Evolutionary conservation across 2,329 filamentous ascomycete species (phyloP), one percentile per base, ranked within the genome.

Genomic region (Spiromastix sp.): DNA sequence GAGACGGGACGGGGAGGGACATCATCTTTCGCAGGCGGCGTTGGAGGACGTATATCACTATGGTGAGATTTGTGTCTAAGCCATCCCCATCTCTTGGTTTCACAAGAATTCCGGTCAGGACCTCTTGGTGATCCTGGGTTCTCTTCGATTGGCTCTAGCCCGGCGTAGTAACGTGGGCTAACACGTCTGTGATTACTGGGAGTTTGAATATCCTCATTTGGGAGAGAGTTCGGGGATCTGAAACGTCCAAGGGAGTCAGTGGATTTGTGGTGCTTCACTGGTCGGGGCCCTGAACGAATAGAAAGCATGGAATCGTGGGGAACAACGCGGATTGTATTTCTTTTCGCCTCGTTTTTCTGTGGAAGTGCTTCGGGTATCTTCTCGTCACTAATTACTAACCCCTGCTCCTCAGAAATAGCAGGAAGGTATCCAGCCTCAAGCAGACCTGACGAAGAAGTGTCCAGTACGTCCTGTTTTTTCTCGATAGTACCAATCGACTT

Each of bases 311-410:
- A 67, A 22, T 68, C 70, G 7, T 66, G 63, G 18, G 69, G 63
- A 2, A 79, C 72, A 43, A 78, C 57, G 9, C 75, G 66, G 28
- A 79, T 72, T 0, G 73, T 77, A 19, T 61, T 55, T 37, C 50
- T 59, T 8, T 46, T 47, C 34, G 59, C 48, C 13, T 34, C 41
- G 26, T 34, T 40, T 27, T 30, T 29, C n/a, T 4, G 18, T 17
- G 32, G 12, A 34, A 25, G 9, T 37, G 27, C 11, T 46, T 44
- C 7, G 46, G 43, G 24, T 53, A 50, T 5, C 40, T 39, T n/a
- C 21, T 24, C n/a, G 21, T 24, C n/a, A n/a, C 7, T 7, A 24
- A n/a, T 7, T n/a, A n/a, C n/a, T n/a, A n/a, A n/a, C 21, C 32
- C 17, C 12, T 30, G 26, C 18, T 42, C 42, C 30, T 44, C 39